Percentiles rank a stretch among this genome's conserved stretches.
These are phyloP conservation scores for Alnus glutinosa DNA, from an alignment of 306 rosid species.

Conservation along the genomic window DNA sequence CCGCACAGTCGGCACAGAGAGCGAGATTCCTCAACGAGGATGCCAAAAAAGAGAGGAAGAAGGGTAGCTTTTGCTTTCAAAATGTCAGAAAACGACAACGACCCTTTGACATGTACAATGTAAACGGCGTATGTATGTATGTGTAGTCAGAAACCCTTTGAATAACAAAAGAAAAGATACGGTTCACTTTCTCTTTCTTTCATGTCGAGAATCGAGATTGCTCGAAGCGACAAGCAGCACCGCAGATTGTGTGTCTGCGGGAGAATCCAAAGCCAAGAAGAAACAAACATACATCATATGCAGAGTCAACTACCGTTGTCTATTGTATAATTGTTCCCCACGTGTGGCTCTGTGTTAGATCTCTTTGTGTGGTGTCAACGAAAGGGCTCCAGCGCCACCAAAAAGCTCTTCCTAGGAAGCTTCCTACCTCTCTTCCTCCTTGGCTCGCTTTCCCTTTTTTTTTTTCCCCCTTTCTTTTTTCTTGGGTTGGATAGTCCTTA, in stretches of 20 bases:
- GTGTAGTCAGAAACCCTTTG: no score
- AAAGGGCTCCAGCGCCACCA: slow-evolving; percentile 42
- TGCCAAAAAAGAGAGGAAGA: slow-evolving; percentile 31
- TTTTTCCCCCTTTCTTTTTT: slow-evolving; percentile 25
- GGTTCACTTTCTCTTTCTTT: slow-evolving; percentile 60
- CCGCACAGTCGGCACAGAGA: slow-evolving; percentile 11
- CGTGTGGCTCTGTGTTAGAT: slow-evolving; percentile 10
- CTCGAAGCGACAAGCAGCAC: slow-evolving; percentile 44
- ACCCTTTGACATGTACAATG: slow-evolving; percentile 38
- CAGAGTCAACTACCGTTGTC: not conserved
- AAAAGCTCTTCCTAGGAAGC: slow-evolving; percentile 57
- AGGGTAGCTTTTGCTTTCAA: slow-evolving; percentile 32
- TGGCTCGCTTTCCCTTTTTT: slow-evolving; percentile 30
- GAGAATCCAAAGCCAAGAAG: slow-evolving; percentile 62
- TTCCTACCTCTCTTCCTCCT: slow-evolving; percentile 60
- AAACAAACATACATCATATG: not conserved
- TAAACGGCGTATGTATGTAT: not conserved
- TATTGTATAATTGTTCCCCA: slow-evolving; percentile 8
- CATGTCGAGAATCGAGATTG: slow-evolving; percentile 40
- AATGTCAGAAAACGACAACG: slow-evolving; percentile 45
- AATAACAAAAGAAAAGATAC: not conserved
- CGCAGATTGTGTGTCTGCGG: slow-evolving; percentile 27
- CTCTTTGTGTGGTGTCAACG: slow-evolving; percentile 18
- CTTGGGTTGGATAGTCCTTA: slow-evolving; percentile 24
- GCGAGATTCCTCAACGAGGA: slow-evolving; percentile 86